These are phyloP conservation scores for Escovopsis weberi DNA, from an alignment of 2,329 filamentous ascomycete species.

Conservation along the genomic window DNA sequence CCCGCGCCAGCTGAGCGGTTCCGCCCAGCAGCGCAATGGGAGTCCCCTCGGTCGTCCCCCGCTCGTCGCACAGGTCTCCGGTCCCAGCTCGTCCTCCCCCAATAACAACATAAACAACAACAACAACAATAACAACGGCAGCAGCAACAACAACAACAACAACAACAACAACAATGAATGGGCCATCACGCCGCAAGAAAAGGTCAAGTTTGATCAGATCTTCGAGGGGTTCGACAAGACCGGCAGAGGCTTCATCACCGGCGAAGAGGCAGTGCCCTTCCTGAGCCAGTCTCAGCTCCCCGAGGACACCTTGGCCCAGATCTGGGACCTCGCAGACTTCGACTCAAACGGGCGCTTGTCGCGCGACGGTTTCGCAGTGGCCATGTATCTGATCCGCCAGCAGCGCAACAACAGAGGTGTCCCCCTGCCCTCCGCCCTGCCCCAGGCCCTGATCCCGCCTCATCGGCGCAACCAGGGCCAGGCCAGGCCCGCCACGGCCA, in stretches of 20 bases:
- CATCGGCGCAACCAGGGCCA: constrained; percentile 59
- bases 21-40: constrained; percentile 46
- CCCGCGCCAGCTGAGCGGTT: constrained; percentile 69
- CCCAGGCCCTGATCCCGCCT: constrained; percentile 70
- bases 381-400: constrained; percentile 92
- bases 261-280: constrained; percentile 88
- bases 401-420: constrained; percentile 56
- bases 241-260: constrained; percentile 71
- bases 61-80: constrained; percentile 23
- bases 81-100: neutral
- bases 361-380: constrained; percentile 86
- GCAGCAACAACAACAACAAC: too few relatives aligned
- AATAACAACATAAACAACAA: too few relatives aligned
- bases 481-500: constrained; percentile 33
- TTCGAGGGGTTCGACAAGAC: constrained; percentile 73
- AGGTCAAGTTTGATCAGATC: constrained; percentile 73
- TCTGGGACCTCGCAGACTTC: constrained; percentile 95
- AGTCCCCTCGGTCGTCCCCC: constrained; percentile 41
- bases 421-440: constrained; percentile 60
- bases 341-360: constrained; percentile 76
- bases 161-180: constrained; percentile 40
- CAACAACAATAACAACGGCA: too few relatives aligned
- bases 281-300: constrained; percentile 83
- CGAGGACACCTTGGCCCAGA: constrained; percentile 80
- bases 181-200: constrained; percentile 72